Percentiles rank a stretch among this genome's conserved stretches.
Evolutionary conservation across 1,139 yeast species (phyloP).

Genomic region (Lodderomyces theae): DNA sequence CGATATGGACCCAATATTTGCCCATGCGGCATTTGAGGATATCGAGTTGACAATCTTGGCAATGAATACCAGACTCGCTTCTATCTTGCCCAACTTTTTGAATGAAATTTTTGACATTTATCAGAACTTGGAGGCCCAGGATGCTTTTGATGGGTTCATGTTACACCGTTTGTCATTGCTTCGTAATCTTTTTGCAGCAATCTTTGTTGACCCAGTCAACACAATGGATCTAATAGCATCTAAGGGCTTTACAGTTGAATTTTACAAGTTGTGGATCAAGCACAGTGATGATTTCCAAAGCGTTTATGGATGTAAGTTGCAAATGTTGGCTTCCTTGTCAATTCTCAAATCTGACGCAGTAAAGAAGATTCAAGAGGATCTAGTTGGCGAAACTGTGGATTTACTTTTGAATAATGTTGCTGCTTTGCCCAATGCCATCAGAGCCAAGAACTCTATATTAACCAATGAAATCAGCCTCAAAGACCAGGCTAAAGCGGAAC

Average conservation of each 20-base stretch:
- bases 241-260: conserved; percentile 34
- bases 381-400: conserved; percentile 39
- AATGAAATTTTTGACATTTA: conserved; percentile 39
- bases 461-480: conserved; percentile 34
- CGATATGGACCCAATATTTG: conserved; percentile 41
- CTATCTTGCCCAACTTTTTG: conserved; percentile 35
- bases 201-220: conserved; percentile 39
- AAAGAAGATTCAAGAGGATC: conserved; percentile 32
- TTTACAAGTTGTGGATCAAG: conserved; percentile 50
- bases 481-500: conserved; percentile 26
- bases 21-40: conserved; percentile 40
- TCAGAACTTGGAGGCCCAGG: conserved; percentile 32
- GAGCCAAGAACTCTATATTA: conserved; percentile 42
- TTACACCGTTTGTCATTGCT: conserved; percentile 46
- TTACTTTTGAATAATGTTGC: conserved; percentile 42
- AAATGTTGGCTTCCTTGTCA: conserved; percentile 42
- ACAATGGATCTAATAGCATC: conserved; percentile 39
- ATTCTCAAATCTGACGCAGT: conserved; percentile 31
- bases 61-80: conserved; percentile 31
- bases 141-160: conserved; percentile 49
- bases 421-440: conserved; percentile 48
- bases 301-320: conserved; percentile 57
- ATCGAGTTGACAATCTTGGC: conserved; percentile 41
- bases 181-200: conserved; percentile 41
- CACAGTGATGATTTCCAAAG: conserved; percentile 48